phyloP scores from a whole-genome alignment of 345 rosid species.

The Barbarea vulgaris region DNA sequence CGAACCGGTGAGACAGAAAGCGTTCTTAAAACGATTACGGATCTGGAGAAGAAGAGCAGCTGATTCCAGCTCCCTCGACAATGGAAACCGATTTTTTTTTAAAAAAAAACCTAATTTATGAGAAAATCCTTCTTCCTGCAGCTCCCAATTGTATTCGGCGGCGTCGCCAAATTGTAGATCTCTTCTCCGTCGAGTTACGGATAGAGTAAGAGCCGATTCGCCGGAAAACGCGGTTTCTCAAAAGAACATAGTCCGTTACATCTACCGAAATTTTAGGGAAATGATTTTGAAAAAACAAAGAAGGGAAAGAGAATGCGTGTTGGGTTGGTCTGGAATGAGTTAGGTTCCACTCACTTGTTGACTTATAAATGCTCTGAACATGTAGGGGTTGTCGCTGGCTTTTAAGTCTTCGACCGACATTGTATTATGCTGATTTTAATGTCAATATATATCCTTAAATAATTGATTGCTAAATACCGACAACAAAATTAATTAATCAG shows the following conservation, averaged over 20 bases:
- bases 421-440: neutral
- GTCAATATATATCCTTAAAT: neutral
- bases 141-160: conserved; percentile 6
- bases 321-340: conserved; percentile 7
- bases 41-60: conserved; percentile 34
- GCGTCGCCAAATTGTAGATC: conserved; percentile 15
- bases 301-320: conserved; percentile 20
- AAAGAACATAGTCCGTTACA: conserved; percentile 30
- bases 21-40: neutral
- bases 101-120: neutral
- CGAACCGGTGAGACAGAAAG: conserved; percentile 25
- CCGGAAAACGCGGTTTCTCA: conserved; percentile 34
- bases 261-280: conserved; percentile 19
- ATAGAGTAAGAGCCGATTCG: conserved; percentile 28
- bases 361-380: conserved; percentile 13
- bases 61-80: conserved; percentile 25
- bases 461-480: conserved; percentile 20
- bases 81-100: no score
- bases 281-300: neutral
- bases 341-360: conserved; percentile 9
- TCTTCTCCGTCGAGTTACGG: conserved; percentile 12
- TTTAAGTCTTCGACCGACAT: conserved; percentile 33
- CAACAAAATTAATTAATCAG: neutral
- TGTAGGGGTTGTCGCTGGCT: conserved; percentile 26
- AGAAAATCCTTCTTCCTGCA: neutral